phyloP scores from a whole-genome alignment of 2,329 filamentous ascomycete species.

The Aspergillus fumigatiaffinis region DNA sequence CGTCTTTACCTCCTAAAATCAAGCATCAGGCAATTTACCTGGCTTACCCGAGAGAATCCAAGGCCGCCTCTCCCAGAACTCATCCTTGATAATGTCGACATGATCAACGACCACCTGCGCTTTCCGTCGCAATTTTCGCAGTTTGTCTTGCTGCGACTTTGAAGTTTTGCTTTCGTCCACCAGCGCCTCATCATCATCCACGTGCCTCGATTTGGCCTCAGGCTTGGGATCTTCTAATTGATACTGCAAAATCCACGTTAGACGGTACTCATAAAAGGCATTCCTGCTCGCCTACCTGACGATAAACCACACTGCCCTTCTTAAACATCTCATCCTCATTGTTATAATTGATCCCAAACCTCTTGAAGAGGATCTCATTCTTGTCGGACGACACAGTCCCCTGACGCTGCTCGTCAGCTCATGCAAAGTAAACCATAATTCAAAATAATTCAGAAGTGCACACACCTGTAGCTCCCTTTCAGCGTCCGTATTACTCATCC shows the following conservation, averaged over 20 bases:
- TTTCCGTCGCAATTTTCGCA: slow-evolving; percentile 75
- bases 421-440: not conserved
- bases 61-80: slow-evolving; percentile 84
- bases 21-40: slow-evolving; percentile 55
- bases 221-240: slow-evolving; percentile 60
- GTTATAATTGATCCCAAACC: slow-evolving; percentile 94
- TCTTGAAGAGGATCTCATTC: slow-evolving; percentile 89
- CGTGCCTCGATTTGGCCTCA: slow-evolving; percentile 28
- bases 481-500: slow-evolving; percentile 70
- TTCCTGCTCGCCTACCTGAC: slow-evolving; percentile 56
- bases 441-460: not conserved
- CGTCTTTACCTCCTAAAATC: slow-evolving; percentile 2
- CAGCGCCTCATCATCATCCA: slow-evolving; percentile 12
- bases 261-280: not conserved
- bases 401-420: slow-evolving; percentile 42
- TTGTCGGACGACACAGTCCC: slow-evolving; percentile 84
- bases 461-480: slow-evolving; percentile 72
- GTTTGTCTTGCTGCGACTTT: slow-evolving; percentile 77
- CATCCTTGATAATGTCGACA: slow-evolving; percentile 90
- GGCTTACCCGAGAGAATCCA: slow-evolving; percentile 77
- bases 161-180: slow-evolving; percentile 53
- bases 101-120: slow-evolving; percentile 78
- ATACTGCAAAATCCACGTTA: slow-evolving; percentile 49
- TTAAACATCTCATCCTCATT: slow-evolving; percentile 89
- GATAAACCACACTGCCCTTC: slow-evolving; percentile 87